Evolutionary conservation across 768 basidiomycete genomes (phyloP), one percentile per base, ranked within the genome.

Genomic region (Boletus rufocinnamomeus): DNA sequence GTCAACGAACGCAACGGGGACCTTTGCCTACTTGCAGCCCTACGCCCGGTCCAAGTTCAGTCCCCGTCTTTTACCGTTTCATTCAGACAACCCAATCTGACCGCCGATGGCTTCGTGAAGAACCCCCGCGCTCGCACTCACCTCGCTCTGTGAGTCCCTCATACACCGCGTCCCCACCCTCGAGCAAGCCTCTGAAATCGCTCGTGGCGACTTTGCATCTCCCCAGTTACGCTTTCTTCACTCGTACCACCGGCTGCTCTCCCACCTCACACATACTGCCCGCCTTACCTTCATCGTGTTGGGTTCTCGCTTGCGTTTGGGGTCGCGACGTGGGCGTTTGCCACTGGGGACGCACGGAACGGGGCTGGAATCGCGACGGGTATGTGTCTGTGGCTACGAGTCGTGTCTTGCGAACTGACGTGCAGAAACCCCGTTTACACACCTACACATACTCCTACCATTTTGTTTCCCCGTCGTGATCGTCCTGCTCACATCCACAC

Each of bases 221-320:
- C 21, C 11, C 30, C 62, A 80, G 79, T 81, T 38, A 59, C 77
- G 2, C 66, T 69, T 0, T 76, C 77, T 0, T 69, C 75, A 0
- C 48, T 76, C 16, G 66, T 76, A 19, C 77, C 78, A 14, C 72
- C 72, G 1, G 61, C 76, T 28, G 69, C 60, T 10, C 68, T 76
- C 17, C 63, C 61, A 17, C 63, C 66, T 13, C 66, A 57, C 8
- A 62, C 67, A 0, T 69, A 69, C 58, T 70, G 76, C n/a, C 79
- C 79, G 0, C 79, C 77, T 3, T 74, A 80, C 58, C 68, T 78
- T 25, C 70, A 77, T 10, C 74, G 79, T 3, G 64, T 79, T 4
- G 79, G 79, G 3, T 82, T 82, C 59, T 72, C 76, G 13, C 60
- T 77, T 8, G 71, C 77, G 17, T 79, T 82, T 46, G 75, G 73